Conservation (phyloP, 345 rosid species). For the Populus nigra region DNA sequence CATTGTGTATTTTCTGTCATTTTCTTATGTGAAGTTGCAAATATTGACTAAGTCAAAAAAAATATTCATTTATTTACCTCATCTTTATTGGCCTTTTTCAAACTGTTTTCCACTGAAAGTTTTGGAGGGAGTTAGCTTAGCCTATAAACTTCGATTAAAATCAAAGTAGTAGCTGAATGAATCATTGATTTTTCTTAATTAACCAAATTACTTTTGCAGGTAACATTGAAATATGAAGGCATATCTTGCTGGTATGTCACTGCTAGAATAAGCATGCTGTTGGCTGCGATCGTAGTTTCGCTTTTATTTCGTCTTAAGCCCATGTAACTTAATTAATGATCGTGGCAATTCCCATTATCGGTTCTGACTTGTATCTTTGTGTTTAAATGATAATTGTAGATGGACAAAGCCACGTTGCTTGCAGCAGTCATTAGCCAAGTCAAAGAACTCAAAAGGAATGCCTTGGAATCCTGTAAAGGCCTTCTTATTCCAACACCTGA, state of each 20-base stretch:
- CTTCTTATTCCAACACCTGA: constrained; percentile 42
- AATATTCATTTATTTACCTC: neutral
- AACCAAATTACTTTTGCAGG: constrained; percentile 23
- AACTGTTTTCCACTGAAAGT: neutral
- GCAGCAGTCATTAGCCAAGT: constrained; percentile 39
- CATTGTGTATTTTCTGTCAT: neutral
- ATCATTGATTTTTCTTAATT: neutral
- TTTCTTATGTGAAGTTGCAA: neutral
- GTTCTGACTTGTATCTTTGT: neutral
- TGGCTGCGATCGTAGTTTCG: neutral
- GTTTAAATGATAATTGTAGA: constrained; percentile 19
- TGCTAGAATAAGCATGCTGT: neutral
- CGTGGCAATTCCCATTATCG: neutral
- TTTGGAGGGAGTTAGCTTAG: neutral
- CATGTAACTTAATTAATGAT: neutral
- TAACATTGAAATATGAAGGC: constrained; percentile 18
- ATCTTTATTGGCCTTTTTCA: neutral
- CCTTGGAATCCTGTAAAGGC: constrained; percentile 34
- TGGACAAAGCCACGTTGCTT: constrained; percentile 58
- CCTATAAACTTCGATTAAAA: neutral
- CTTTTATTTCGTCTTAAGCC: neutral
- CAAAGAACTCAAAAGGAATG: constrained; percentile 37
- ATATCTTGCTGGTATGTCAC: constrained; percentile 28
- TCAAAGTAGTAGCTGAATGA: neutral
- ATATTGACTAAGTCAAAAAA: constrained; percentile 5